phyloP scores from a whole-genome alignment of 192 early-diverging fungal genomes.

The Phlyctochytrium arcticum region DNA sequence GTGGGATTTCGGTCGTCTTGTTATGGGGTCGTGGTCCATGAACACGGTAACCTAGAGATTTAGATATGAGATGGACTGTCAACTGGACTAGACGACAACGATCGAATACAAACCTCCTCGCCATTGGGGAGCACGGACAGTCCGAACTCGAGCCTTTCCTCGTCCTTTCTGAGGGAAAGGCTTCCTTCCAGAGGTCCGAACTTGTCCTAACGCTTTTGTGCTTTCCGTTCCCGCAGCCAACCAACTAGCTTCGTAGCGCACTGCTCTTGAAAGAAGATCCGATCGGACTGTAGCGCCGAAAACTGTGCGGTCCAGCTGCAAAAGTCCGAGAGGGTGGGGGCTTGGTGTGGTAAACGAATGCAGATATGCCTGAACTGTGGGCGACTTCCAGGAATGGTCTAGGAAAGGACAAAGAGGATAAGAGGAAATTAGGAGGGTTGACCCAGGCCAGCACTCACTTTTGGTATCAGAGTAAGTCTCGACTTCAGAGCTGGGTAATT shows the following conservation, averaged over 20 bases:
- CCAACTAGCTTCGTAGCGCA: slow-evolving; percentile 83
- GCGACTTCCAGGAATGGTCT: slow-evolving; percentile 14
- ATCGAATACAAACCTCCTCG: slow-evolving; percentile 62
- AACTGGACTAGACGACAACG: neutral
- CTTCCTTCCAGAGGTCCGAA: slow-evolving; percentile 80
- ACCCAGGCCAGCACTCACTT: no score
- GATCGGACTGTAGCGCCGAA: slow-evolving; percentile 71
- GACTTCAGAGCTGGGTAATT: no score
- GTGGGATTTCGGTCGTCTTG: slow-evolving; percentile 75
- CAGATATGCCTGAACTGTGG: slow-evolving; percentile 67
- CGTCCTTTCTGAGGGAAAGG: slow-evolving; percentile 88
- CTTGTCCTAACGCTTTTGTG: slow-evolving; percentile 75
- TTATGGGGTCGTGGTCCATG: slow-evolving; percentile 90
- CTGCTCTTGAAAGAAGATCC: slow-evolving; percentile 80
- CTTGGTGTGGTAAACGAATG: slow-evolving; percentile 73
- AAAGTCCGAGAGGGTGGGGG: slow-evolving; percentile 64
- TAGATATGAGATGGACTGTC: neutral
- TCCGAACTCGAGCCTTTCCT: slow-evolving; percentile 86
- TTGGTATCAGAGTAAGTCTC: no score
- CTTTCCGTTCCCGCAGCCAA: slow-evolving; percentile 79
- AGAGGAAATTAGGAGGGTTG: no score
- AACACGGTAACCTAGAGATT: slow-evolving; percentile 36
- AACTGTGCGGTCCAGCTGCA: slow-evolving; percentile 66
- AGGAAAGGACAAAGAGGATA: neutral
- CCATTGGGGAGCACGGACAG: slow-evolving; percentile 78